phyloP scores from a whole-genome alignment of 805 yeast genomes.

The Cyberlindnera lachancei region DNA sequence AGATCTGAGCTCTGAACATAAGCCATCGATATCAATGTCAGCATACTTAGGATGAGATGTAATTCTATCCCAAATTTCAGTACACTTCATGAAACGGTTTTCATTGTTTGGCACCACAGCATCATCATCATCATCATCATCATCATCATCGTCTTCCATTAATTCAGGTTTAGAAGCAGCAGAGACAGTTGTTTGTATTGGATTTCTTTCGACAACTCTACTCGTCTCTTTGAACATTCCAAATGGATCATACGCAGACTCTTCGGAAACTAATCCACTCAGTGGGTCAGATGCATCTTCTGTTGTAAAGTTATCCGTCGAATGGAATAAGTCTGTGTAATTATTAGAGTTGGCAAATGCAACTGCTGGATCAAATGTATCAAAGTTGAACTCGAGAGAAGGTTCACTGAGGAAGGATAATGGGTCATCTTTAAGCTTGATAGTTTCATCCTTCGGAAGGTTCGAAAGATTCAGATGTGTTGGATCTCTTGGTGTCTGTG shows the following conservation, averaged over 20 bases:
- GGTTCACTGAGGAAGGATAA: constrained; percentile 37
- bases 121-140: constrained; percentile 17
- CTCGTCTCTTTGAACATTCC: constrained; percentile 18
- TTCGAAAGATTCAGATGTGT: background rate
- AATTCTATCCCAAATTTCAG: constrained; percentile 95
- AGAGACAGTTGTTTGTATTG: constrained; percentile 2
- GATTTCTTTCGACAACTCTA: constrained; percentile 7
- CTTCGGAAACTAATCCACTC: constrained; percentile 43
- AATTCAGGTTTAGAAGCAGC: background rate
- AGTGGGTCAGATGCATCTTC: constrained; percentile 29
- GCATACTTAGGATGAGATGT: constrained; percentile 91
- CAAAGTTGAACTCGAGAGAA: constrained; percentile 8
- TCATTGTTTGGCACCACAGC: constrained; percentile 67
- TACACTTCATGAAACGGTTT: constrained; percentile 57
- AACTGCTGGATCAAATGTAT: constrained; percentile 44
- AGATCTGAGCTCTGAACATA: constrained; percentile 79
- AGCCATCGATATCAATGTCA: constrained; percentile 89
- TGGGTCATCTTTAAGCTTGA: constrained; percentile 29
- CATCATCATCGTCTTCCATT: constrained; percentile 1
- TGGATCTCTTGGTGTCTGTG: constrained; percentile 2
- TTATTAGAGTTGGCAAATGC: constrained; percentile 32
- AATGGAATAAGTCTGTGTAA: constrained; percentile 9
- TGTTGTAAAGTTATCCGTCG: too few relatives aligned
- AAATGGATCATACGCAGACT: constrained; percentile 49
- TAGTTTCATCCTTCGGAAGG: background rate